These are phyloP conservation scores for Pichia occidentalis DNA, from an alignment of 805 yeast species.

Conservation along the genomic window DNA sequence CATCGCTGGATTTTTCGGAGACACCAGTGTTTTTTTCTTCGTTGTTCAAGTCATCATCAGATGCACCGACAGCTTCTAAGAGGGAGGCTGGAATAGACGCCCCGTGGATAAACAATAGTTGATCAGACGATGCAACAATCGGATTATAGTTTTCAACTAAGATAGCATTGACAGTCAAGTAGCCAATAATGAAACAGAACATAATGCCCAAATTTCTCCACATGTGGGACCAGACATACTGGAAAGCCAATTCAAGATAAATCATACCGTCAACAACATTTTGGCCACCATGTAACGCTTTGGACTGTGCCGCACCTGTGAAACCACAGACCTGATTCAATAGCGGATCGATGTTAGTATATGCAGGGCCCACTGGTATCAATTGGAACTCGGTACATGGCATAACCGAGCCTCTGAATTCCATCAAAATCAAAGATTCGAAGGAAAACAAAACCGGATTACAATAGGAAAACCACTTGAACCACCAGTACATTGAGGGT, in stretches of 20 bases:
- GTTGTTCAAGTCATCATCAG: conserved; percentile 28
- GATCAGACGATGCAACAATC: conserved; percentile 27
- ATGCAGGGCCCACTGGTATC: conserved; percentile 54
- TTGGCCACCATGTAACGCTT: conserved; percentile 19
- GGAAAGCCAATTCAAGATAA: conserved; percentile 39
- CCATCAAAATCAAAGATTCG: conserved; percentile 50
- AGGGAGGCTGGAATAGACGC: conserved; percentile 21
- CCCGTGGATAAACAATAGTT: conserved; percentile 25
- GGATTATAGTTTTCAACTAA: conserved; percentile 29
- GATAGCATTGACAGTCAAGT: conserved; percentile 27
- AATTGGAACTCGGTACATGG: conserved; percentile 36
- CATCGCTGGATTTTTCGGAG: no score
- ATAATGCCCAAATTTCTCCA: conserved; percentile 74
- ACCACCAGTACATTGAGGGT: conserved; percentile 55
- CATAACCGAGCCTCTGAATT: conserved; percentile 49
- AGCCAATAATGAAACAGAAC: conserved; percentile 36
- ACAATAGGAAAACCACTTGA: conserved; percentile 46
- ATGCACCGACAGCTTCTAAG: conserved; percentile 27
- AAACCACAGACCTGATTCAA: conserved; percentile 43
- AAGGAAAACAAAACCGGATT: conserved; percentile 44
- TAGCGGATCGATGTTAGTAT: conserved; percentile 32
- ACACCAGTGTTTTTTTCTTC: not conserved
- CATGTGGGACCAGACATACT: conserved; percentile 49
- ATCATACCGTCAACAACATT: conserved; percentile 43
- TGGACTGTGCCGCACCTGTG: conserved; percentile 38